phyloP scores from a whole-genome alignment of 2,329 filamentous ascomycete species.

The Arthrobotrys pseudoclavata region DNA sequence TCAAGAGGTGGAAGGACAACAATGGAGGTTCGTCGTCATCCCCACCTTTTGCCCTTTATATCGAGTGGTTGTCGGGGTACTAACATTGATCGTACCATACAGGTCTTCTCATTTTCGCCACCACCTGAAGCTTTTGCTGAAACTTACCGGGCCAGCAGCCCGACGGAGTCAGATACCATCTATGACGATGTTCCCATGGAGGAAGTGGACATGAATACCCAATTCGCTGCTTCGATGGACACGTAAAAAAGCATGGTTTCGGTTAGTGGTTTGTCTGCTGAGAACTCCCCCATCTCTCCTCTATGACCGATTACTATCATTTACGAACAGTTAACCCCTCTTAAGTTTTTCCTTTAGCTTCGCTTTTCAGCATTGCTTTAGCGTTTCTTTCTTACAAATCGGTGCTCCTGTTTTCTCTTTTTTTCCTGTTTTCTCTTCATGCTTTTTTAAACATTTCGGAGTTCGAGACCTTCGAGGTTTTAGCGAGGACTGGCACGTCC shows the following conservation, averaged over 20 bases:
- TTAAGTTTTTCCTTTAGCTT: constrained; percentile 31
- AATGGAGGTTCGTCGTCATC: constrained; percentile 84
- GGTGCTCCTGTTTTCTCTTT: constrained; percentile 57
- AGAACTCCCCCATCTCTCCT: background rate
- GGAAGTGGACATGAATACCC: constrained; percentile 62
- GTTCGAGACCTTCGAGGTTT: constrained; percentile 59
- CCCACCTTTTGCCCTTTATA: background rate
- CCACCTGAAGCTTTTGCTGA: constrained; percentile 77
- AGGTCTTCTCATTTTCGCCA: constrained; percentile 97
- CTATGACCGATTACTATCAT: constrained; percentile 13
- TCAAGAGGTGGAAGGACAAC: constrained; percentile 86
- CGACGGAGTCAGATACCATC: constrained; percentile 61
- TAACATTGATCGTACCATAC: constrained; percentile 64
- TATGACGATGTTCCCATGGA: constrained; percentile 63
- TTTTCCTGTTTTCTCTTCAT: background rate
- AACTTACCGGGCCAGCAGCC: constrained; percentile 61
- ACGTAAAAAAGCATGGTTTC: background rate
- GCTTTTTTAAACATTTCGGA: constrained; percentile 60
- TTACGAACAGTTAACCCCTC: constrained; percentile 16
- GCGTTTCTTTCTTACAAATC: constrained; percentile 51
- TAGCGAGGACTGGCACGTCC: constrained; percentile 60
- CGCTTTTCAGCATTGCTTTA: constrained; percentile 53
- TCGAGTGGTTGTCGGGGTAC: constrained; percentile 12
- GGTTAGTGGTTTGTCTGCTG: background rate
- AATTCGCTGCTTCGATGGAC: constrained; percentile 52